Evolutionary conservation across 768 basidiomycete genomes (phyloP).

Genomic region (Mycena amicta): DNA sequence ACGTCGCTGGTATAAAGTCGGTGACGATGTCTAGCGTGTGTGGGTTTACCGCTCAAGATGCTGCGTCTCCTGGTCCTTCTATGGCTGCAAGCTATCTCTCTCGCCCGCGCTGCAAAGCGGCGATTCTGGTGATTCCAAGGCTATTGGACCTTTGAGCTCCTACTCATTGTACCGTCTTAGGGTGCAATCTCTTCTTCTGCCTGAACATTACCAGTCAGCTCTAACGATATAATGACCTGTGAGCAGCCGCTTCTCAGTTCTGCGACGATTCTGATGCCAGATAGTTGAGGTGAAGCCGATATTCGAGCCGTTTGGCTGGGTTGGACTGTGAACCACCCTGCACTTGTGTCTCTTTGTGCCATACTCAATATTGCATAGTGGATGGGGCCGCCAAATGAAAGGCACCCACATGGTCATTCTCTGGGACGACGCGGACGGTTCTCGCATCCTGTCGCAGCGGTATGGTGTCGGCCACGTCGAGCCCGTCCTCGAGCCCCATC

Average conservation of each 20-base stretch:
- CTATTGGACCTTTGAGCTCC: neutral
- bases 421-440: constrained; percentile 53
- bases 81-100: constrained; percentile 10
- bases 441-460: constrained; percentile 61
- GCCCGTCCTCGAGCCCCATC: constrained; percentile 46
- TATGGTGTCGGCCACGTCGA: constrained; percentile 47
- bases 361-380: constrained; percentile 33
- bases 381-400: constrained; percentile 55
- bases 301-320: constrained; percentile 48
- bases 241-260: neutral
- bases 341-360: neutral
- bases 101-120: constrained; percentile 10
- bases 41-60: constrained; percentile 10
- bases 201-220: constrained; percentile 13
- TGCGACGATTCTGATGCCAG: neutral
- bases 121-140: constrained; percentile 4
- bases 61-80: constrained; percentile 10
- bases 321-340: constrained; percentile 49
- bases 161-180: constrained; percentile 4
- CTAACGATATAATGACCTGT: constrained; percentile 18
- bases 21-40: too few relatives aligned
- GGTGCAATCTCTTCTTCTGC: constrained; percentile 22
- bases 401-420: constrained; percentile 58
- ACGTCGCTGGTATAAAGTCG: constrained; percentile 15
- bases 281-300: constrained; percentile 13